Evolutionary conservation across 306 rosid genomes (phyloP), one percentile per base, ranked within the genome.

Genomic region (Erythrophleum fordii): DNA sequence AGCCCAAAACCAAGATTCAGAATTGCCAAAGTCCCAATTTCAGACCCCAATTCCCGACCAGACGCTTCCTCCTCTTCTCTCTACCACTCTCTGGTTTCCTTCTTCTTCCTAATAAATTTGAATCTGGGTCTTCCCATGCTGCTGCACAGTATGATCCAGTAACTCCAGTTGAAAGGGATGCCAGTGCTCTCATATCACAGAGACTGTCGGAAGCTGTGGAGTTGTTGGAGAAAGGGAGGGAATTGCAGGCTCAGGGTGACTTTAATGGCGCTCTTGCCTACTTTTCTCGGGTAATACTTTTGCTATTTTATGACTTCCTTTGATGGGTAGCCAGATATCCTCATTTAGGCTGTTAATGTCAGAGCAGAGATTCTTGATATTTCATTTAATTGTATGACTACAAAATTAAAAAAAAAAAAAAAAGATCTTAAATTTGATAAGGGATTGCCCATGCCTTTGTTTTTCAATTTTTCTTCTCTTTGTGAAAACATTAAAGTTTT

Each of bases 201-300:
- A 87, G 94, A 86, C 81, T 90, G 29, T 85, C 97, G 4, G 87
- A 81, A 28, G 94, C 91, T 1, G 87, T 88, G 77, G 90, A 86
- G 18, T 83, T 91, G 86, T 84, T 91, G 86, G 97, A 91, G 72
- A 93, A 85, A 72, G 98, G 94, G 18, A 91, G 89, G 66, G 94
- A 88, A 44, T 87, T 87, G 74, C 94, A 90, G 77, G 94, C 94
- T 34, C 83, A 56, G 46, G 73, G 94, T 39, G 93, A 93, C 83
- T 93, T 90, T 28, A 66, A 52, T 75, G 92, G 79, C 46, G 93
- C 97, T 68, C 97, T 93, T 84, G 9, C 51, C 14, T 90, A 82
- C 83, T 93, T 90, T 44, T 85, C 98, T 67, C 86, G 82, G 92
- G 98, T 89, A 14, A 70, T 37, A 7, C 11, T 35, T 65, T 37